A percentile compares a stretch with the other conserved stretches of the same genome.
phyloP scores from a whole-genome alignment of 176 grass and related monocot species.

The Aegilops longissima region DNA sequence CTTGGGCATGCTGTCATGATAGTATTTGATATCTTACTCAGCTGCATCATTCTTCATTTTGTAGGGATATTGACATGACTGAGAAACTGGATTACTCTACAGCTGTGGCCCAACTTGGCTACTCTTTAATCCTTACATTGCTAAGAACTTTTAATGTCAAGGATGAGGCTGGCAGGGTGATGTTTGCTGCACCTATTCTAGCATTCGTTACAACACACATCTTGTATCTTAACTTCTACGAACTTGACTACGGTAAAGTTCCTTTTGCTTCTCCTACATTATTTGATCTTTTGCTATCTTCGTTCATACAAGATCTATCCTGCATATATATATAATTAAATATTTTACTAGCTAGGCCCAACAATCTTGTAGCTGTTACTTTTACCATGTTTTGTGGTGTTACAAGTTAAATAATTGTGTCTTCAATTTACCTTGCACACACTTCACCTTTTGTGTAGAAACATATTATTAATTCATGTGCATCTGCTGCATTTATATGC shows the following conservation, averaged over 20 bases:
- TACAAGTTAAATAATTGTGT: neutral
- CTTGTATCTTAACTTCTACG: slow-evolving; percentile 94
- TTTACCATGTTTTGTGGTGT: slow-evolving; percentile 23
- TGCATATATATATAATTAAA: neutral
- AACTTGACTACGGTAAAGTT: slow-evolving; percentile 79
- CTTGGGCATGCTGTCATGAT: neutral
- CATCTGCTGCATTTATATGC: neutral
- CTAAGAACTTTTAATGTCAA: slow-evolving; percentile 86
- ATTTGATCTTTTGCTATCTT: neutral
- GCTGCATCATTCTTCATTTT: slow-evolving; percentile 25
- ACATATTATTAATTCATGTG: slow-evolving; percentile 12
- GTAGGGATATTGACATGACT: slow-evolving; percentile 88
- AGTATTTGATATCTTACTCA: neutral
- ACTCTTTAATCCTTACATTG: slow-evolving; percentile 78
- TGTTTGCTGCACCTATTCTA: slow-evolving; percentile 88
- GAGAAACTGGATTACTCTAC: slow-evolving; percentile 98
- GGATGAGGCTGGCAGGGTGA: slow-evolving; percentile 92
- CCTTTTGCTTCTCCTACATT: slow-evolving; percentile 12
- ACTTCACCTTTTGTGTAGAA: neutral
- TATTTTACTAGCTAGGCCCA: neutral
- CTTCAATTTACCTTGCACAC: neutral
- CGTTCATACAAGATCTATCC: neutral
- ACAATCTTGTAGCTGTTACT: neutral
- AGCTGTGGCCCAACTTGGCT: slow-evolving; percentile 82
- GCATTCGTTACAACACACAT: slow-evolving; percentile 97